Evolutionary conservation across 768 basidiomycete species (phyloP).

Genomic region (Cystobasidium ongulense): DNA sequence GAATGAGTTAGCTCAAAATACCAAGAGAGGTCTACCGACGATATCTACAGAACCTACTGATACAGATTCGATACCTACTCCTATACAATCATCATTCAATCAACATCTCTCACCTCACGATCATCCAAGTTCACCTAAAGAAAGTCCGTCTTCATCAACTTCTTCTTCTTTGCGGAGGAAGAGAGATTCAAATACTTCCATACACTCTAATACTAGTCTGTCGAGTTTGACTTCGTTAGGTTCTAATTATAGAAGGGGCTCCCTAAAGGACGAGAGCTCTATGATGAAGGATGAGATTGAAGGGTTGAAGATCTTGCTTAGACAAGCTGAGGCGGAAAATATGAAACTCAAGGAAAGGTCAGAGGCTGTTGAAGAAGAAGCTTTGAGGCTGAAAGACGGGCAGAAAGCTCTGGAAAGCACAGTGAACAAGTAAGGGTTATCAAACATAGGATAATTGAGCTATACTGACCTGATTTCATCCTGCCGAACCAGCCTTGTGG

Average conservation of each 20-base stretch:
- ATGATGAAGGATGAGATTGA: conserved; percentile 58
- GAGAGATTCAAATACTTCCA: conserved; percentile 4
- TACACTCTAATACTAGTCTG: conserved; percentile 28
- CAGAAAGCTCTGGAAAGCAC: conserved; percentile 69
- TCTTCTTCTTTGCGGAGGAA: background rate
- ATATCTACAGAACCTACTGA: conserved; percentile 3
- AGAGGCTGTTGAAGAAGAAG: conserved; percentile 58
- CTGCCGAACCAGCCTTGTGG: background rate
- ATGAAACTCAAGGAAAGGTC: conserved; percentile 72
- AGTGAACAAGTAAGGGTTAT: conserved; percentile 50
- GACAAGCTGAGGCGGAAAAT: conserved; percentile 78
- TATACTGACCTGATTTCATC: background rate
- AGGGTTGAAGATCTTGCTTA: conserved; percentile 80
- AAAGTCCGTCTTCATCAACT: background rate
- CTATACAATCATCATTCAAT: background rate
- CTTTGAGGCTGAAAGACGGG: conserved; percentile 67
- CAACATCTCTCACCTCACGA: conserved; percentile 2
- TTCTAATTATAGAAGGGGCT: background rate
- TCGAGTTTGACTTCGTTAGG: conserved; percentile 4
- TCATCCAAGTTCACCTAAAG: background rate
- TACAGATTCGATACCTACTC: background rate
- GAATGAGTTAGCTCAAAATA: background rate
- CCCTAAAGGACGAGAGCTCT: conserved; percentile 37
- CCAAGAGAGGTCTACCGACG: background rate
- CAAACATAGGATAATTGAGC: background rate